A percentile compares a stretch with the other conserved stretches of the same genome.
These are phyloP conservation scores for Komagataea norvegica DNA, from an alignment of 1,139 yeast genomes.

Conservation along the genomic window DNA sequence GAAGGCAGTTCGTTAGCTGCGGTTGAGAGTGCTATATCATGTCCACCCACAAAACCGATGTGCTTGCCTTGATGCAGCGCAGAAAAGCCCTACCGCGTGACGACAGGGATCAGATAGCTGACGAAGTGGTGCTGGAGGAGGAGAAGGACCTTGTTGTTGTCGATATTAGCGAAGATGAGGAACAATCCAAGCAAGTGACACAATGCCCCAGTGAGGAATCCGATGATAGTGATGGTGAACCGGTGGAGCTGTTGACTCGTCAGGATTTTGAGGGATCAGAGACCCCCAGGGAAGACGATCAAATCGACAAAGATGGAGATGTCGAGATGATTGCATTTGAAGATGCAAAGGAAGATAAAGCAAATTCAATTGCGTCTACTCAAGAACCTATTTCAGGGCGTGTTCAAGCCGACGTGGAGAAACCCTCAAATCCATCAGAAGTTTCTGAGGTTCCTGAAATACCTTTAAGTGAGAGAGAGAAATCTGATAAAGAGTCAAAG, in stretches of 20 bases:
- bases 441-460: too few relatives aligned
- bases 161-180: too few relatives aligned
- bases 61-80: slow-evolving; percentile 5
- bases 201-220: background rate
- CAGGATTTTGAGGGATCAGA: background rate
- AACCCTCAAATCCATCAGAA: too few relatives aligned
- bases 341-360: background rate
- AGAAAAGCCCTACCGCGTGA: background rate
- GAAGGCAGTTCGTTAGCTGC: too few relatives aligned
- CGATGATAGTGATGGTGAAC: background rate
- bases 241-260: background rate
- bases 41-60: slow-evolving; percentile 2
- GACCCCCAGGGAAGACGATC: background rate
- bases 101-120: background rate
- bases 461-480: slow-evolving; percentile 10
- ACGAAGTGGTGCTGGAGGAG: background rate
- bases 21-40: background rate
- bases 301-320: background rate
- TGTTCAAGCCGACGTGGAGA: too few relatives aligned
- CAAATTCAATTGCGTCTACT: too few relatives aligned
- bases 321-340: background rate
- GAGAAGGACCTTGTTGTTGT: background rate
- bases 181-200: too few relatives aligned
- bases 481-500: slow-evolving; percentile 13
- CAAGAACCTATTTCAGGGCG: too few relatives aligned